Conservation (phyloP, 2,329 filamentous ascomycete species). For the Alternaria conjuncta region DNA sequence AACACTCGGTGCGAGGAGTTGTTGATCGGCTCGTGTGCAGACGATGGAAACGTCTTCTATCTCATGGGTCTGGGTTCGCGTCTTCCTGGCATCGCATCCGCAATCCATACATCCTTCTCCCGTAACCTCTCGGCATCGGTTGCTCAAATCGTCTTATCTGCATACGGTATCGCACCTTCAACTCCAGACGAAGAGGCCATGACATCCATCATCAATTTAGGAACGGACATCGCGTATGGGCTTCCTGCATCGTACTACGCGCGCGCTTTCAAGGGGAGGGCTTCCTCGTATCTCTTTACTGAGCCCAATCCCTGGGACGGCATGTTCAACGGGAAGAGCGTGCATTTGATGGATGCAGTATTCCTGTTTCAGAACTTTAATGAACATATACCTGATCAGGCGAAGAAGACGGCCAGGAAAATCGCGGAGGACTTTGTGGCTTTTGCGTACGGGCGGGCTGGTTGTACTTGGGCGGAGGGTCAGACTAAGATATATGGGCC, state of each 20-base stretch:
- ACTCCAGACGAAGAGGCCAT: slow-evolving; percentile 49
- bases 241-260: slow-evolving; percentile 50
- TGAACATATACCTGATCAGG: slow-evolving; percentile 10
- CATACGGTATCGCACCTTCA: slow-evolving; percentile 47
- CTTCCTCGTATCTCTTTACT: slow-evolving; percentile 30
- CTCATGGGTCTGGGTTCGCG: slow-evolving; percentile 25
- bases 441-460: slow-evolving; percentile 26
- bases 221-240: slow-evolving; percentile 54
- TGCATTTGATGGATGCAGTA: slow-evolving; percentile 36
- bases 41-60: slow-evolving; percentile 46
- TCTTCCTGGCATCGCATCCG: slow-evolving; percentile 26
- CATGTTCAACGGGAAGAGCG: slow-evolving; percentile 24
- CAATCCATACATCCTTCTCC: slow-evolving; percentile 38
- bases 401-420: slow-evolving; percentile 6
- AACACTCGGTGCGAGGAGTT: slow-evolving; percentile 52
- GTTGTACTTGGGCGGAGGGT: slow-evolving; percentile 3
- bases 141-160: slow-evolving; percentile 33
- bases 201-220: slow-evolving; percentile 47
- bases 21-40: slow-evolving; percentile 54
- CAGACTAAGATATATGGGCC: slow-evolving; percentile 12
- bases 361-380: slow-evolving; percentile 39
- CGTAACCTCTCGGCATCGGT: slow-evolving; percentile 22
- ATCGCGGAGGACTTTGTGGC: slow-evolving; percentile 26
- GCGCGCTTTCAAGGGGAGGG: slow-evolving; percentile 22
- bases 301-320: slow-evolving; percentile 37